Base-by-base conservation (phyloP, 257 asterid species). In the Penstemon newberryi region DNA sequence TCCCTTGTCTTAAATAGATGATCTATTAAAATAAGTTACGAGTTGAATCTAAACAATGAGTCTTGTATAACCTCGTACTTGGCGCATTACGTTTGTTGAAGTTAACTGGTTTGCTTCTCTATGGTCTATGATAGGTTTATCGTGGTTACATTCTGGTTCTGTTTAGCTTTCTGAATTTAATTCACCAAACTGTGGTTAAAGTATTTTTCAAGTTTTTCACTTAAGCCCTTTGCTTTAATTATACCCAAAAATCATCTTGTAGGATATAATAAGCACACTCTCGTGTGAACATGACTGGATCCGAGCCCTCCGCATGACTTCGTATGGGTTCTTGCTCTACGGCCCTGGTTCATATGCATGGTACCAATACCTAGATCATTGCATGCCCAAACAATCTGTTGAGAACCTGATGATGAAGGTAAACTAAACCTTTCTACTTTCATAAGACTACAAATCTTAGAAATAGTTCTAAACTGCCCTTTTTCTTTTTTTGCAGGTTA, bases 301-400 rank as follows among this genome's bases (percentile, higher is more conserved):
- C 18, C 85, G 97, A 68, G 86, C 98, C 47, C 80, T 87, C 57
- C 87, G 96, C 63, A 86, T 94, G 99, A 66, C 86, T 66, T 84
- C 96, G 7, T 94, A 94, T 37, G 99, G 96, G 12, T 91, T 87
- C 74, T 75, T 94, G 64, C 78, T 91, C 12, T 94, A 91, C 37
- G 99, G 96, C 39, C 98, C 96, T 19, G 99, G 96, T 77, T 89
- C 99, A 47, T 89, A 82, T 63, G 86, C 85, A 10, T 94, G 99
- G 98, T 94, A 94, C 86, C 87, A 84, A 54, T 82, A 59, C 77
- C 96, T 94, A 43, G 99, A 91, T 66, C 87, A 59, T 53, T 59
- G 76, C 66, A 87, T 93, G 95, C 97, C 99, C 0, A 79, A 80
- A 83, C 85, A 84, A 82, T 85, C 65, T 41, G 71, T 85, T 67